Evolutionary conservation across 352 stramenopile genomes (phyloP).

Genomic region (Globisporangium rhizosaccharum): DNA sequence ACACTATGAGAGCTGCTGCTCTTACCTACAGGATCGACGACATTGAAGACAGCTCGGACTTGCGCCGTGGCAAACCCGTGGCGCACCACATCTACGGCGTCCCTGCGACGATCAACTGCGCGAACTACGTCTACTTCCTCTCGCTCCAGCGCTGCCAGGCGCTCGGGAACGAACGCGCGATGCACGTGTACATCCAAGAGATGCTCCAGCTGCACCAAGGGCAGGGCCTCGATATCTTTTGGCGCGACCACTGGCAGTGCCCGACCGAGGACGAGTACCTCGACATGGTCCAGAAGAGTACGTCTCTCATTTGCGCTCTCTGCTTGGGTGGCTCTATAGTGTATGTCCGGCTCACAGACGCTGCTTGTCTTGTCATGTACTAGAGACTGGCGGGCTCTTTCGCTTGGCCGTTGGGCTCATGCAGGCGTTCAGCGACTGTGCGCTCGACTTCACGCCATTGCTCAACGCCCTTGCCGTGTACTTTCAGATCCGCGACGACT

Average conservation of each 20-base stretch:
- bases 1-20: background rate
- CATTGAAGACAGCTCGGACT: conserved; percentile 97
- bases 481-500: conserved; percentile 98
- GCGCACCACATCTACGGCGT: conserved; percentile 96
- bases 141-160: conserved; percentile 90
- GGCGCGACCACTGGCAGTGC: conserved; percentile 87
- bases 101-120: conserved; percentile 95
- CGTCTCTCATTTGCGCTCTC: conserved; percentile 9
- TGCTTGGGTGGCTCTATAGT: background rate
- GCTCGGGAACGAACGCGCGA: conserved; percentile 76
- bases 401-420: conserved; percentile 94
- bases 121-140: conserved; percentile 98
- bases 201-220: conserved; percentile 94
- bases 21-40: conserved; percentile 87
- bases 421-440: conserved; percentile 78
- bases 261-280: conserved; percentile 92
- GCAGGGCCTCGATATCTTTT: conserved; percentile 95
- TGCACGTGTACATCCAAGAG: conserved; percentile 93
- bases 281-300: conserved; percentile 94
- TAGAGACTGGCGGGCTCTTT: conserved; percentile 95
- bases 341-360: background rate
- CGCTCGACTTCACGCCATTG: conserved; percentile 80
- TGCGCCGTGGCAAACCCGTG: conserved; percentile 91
- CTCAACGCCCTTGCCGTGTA: conserved; percentile 95
- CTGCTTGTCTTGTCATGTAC: background rate